phyloP scores from a whole-genome alignment of 768 basidiomycete species.

The Cubamyces lactineus region DNA sequence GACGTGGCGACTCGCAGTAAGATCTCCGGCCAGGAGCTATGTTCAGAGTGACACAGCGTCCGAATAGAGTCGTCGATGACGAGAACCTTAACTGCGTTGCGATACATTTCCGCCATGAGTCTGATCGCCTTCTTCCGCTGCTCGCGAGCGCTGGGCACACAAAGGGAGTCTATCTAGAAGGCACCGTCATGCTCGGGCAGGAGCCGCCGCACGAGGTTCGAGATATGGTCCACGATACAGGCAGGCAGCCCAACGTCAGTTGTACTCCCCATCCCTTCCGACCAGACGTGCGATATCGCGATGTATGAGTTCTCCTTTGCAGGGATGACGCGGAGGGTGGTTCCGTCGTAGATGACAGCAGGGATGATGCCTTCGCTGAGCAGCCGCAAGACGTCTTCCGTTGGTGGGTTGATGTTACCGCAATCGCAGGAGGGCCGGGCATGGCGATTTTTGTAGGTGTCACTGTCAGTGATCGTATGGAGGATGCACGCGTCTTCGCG shows the following conservation, averaged over 20 bases:
- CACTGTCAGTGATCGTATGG: neutral
- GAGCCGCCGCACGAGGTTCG: neutral
- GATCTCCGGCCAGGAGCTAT: constrained; percentile 1
- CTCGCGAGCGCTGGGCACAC: constrained; percentile 5
- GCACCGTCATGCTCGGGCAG: constrained; percentile 6
- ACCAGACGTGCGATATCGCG: constrained; percentile 7
- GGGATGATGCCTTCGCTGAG: neutral
- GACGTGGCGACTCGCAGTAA: constrained; percentile 8
- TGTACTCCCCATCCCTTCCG: constrained; percentile 16
- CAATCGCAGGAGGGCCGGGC: neutral
- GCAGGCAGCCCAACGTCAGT: constrained; percentile 17
- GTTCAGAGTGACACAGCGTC: neutral
- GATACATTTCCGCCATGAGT: constrained; percentile 23
- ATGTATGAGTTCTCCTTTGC: neutral
- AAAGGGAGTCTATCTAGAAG: constrained; percentile 23
- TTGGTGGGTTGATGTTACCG: neutral
- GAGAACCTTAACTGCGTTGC: constrained; percentile 13
- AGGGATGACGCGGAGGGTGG: neutral
- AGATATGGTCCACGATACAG: constrained; percentile 9
- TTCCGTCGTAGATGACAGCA: neutral
- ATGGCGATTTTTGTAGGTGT: neutral
- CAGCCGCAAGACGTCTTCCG: neutral
- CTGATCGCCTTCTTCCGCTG: constrained; percentile 19
- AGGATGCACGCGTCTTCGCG: neutral
- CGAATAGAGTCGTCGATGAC: constrained; percentile 17